phyloP scores from a whole-genome alignment of 1,139 yeast species.

The Suhomyces panamericanus region DNA sequence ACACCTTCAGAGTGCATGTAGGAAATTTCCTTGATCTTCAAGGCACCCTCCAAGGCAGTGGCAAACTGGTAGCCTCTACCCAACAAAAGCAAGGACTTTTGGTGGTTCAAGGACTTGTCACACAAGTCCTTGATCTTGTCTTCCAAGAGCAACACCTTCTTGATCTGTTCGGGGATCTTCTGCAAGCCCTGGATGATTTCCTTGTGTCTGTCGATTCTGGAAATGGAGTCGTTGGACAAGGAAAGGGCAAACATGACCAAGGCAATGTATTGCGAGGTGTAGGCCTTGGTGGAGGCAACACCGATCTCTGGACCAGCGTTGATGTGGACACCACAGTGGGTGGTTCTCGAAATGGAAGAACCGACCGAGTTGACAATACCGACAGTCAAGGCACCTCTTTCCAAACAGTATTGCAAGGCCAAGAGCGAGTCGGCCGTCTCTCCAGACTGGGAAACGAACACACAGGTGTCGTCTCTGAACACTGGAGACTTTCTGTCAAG shows the following conservation, averaged over 20 bases:
- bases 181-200: conserved; percentile 88
- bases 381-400: conserved; percentile 95
- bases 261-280: conserved; percentile 97
- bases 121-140: conserved; percentile 75
- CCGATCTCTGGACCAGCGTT: conserved; percentile 99
- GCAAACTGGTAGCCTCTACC: conserved; percentile 99
- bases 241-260: conserved; percentile 95
- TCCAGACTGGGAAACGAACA: conserved; percentile 97
- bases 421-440: conserved; percentile 99
- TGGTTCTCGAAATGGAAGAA: conserved; percentile 90
- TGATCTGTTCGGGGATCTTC: conserved; percentile 82
- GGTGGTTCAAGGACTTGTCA: conserved; percentile 66
- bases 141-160: conserved; percentile 72
- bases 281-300: conserved; percentile 99
- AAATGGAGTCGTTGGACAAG: conserved; percentile 85
- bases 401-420: conserved; percentile 93
- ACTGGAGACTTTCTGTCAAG: conserved; percentile 94
- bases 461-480: conserved; percentile 96
- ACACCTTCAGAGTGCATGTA: conserved; percentile 99
- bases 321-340: conserved; percentile 99
- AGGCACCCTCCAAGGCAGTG: conserved; percentile 96
- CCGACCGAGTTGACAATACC: conserved; percentile 96
- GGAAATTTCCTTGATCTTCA: conserved; percentile 96
- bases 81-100: conserved; percentile 82
- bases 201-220: conserved; percentile 70